Conservation (phyloP, 331 rosid genomes). For the Rhamnella rubrinervis region DNA sequence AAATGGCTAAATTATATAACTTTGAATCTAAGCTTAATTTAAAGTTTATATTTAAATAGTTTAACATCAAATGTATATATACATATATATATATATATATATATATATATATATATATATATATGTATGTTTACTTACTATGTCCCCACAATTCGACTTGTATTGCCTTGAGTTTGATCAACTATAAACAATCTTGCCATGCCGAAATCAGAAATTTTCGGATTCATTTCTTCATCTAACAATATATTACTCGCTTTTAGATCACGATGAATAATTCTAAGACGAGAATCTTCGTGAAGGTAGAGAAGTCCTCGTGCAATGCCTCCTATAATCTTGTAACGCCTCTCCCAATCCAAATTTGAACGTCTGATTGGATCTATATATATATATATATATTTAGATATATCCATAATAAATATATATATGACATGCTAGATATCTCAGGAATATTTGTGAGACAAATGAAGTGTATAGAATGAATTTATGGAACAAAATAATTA, state of each 20-base stretch:
- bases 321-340: slow-evolving; percentile 43
- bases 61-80: not conserved
- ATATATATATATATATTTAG: not conserved
- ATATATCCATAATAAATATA: too few relatives aligned
- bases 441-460: too few relatives aligned
- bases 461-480: not conserved
- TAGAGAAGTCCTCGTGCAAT: slow-evolving; percentile 52
- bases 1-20: not conserved
- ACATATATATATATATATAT: not conserved
- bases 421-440: too few relatives aligned
- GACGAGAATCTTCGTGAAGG: slow-evolving; percentile 53
- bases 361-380: slow-evolving; percentile 32
- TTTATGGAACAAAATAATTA: not conserved
- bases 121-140: too few relatives aligned
- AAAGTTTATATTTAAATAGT: too few relatives aligned
- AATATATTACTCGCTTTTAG: slow-evolving; percentile 46
- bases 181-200: slow-evolving; percentile 39
- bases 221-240: slow-evolving; percentile 38
- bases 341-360: slow-evolving; percentile 29
- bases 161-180: slow-evolving; percentile 40
- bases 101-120: too few relatives aligned
- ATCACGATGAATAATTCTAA: slow-evolving; percentile 46
- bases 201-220: slow-evolving; percentile 61
- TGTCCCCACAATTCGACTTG: slow-evolving; percentile 40
- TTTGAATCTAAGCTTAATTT: not conserved